Evolutionary conservation across 176 grass and related monocot genomes (phyloP).

Genomic region (Luzula sylvatica): DNA sequence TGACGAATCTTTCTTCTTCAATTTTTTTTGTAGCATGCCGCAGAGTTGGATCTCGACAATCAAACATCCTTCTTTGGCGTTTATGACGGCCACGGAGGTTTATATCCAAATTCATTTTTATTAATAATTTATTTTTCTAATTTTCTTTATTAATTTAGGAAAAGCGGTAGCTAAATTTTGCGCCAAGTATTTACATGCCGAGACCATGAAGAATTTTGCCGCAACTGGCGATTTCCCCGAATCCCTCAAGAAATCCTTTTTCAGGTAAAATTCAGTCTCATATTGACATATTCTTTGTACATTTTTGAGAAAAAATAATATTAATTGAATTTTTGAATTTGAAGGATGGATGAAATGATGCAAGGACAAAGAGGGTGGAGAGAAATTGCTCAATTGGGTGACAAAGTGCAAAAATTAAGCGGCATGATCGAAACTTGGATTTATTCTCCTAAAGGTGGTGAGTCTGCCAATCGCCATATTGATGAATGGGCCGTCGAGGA

Average conservation of each 20-base stretch:
- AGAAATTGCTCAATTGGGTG: constrained; percentile 76
- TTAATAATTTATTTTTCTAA: too few species aligned
- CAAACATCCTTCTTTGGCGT: constrained; percentile 16
- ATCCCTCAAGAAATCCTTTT: constrained; percentile 23
- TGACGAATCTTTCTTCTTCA: constrained; percentile 4
- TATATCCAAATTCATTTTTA: constrained; percentile 4
- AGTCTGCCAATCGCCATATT: constrained; percentile 27
- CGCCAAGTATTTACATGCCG: constrained; percentile 24
- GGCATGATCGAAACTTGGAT: constrained; percentile 88
- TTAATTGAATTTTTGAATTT: constrained; percentile 19
- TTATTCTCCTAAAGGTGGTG: constrained; percentile 69
- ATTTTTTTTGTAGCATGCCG: constrained; percentile 4
- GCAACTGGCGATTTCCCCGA: constrained; percentile 8
- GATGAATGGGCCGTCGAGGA: constrained; percentile 86
- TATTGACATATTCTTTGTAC: too few species aligned
- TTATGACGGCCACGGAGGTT: constrained; percentile 23
- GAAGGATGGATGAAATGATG: constrained; percentile 99
- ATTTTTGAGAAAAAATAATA: constrained; percentile 4
- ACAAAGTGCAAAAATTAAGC: constrained; percentile 81
- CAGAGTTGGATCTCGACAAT: constrained; percentile 20
- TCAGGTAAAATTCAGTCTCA: constrained; percentile 15
- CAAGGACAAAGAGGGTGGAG: constrained; percentile 90
- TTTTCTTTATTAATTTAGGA: constrained; percentile 14
- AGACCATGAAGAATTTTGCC: constrained; percentile 20
- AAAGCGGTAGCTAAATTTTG: constrained; percentile 27